Conservation (phyloP, 139 green algal species). For the Dunaliella primolecta region DNA sequence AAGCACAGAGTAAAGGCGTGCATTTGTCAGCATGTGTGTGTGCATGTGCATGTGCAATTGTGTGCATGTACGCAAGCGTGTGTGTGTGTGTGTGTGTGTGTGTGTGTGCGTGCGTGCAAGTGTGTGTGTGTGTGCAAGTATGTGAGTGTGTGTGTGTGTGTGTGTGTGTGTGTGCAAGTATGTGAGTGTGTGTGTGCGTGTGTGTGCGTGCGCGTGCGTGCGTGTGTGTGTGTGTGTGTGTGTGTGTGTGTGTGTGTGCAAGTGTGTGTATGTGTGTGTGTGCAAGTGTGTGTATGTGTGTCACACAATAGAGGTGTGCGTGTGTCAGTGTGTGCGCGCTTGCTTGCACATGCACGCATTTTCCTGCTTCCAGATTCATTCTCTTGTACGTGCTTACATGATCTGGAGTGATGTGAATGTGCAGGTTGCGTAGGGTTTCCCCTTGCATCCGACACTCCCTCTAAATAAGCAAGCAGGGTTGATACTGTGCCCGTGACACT, state of each 20-base stretch:
- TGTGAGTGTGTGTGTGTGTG: background rate
- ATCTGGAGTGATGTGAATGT: no score
- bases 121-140: background rate
- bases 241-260: background rate
- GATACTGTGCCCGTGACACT: no score
- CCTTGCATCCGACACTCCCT: no score
- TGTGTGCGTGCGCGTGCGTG: background rate
- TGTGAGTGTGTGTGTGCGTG: background rate
- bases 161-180: background rate
- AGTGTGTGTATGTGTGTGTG: background rate
- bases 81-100: background rate
- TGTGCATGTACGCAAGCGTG: background rate
- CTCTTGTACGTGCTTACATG: no score
- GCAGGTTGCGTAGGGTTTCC: no score
- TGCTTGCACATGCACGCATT: background rate
- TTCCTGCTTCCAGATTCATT: background rate
- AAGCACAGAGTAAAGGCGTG: no score
- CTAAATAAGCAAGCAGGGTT: no score
- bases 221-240: background rate
- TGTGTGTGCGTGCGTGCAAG: background rate
- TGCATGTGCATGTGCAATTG: background rate
- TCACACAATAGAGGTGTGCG: no score
- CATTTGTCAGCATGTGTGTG: background rate
- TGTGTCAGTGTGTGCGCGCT: background rate
- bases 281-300: background rate